Evolutionary conservation across 768 basidiomycete genomes (phyloP), one percentile per base, ranked within the genome.

Genomic region (Obba rivulosa): DNA sequence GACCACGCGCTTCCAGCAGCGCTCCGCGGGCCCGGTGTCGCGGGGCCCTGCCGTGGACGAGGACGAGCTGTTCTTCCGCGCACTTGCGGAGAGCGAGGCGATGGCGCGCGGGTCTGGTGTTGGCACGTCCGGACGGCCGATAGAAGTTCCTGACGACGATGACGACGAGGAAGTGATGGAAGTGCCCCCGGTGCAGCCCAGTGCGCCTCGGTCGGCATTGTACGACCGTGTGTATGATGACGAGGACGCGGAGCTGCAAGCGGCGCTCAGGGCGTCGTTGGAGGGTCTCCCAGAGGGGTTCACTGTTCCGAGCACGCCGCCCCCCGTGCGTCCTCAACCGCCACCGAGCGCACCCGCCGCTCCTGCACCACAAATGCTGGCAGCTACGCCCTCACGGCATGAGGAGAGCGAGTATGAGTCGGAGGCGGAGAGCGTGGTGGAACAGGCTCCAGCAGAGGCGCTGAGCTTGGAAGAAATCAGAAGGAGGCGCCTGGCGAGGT

Each of bases 191-290:
- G 21, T 18, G 55, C 13, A 34, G 23, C n/a, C 28, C 24, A 23
- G 17, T 17, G 18, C 13, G 55, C 25, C 22, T 57, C 16, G 34
- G 28, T 31, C 49, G 25, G 7, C 57, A 40, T 42, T 51, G 41
- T 50, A 31, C 53, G 56, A 74, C 43, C 68, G 80, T 40, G 78
- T 83, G 34, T 83, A 88, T 55, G 92, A 93, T 53, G 92, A 94
- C 54, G 92, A 93, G 43, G 92, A 95, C 57, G 80, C 78, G 20
- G 85, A 88, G 57, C 68, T 95, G 40, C 92, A 94, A 66, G 92
- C 91, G 10, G 92, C 92, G 4, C 71, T 95, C 41, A 82, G 72
- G 60, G 92, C 90, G 2, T 92, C 91, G 34, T 69, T 94, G 52
- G 85, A 86, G 60, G 69, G 70, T 36, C 62, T 81, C 18, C 82